A percentile compares a stretch with the other conserved stretches of the same genome.
phyloP scores from a whole-genome alignment of 2,329 filamentous ascomycete genomes.

The Stemphylium lycopersici region DNA sequence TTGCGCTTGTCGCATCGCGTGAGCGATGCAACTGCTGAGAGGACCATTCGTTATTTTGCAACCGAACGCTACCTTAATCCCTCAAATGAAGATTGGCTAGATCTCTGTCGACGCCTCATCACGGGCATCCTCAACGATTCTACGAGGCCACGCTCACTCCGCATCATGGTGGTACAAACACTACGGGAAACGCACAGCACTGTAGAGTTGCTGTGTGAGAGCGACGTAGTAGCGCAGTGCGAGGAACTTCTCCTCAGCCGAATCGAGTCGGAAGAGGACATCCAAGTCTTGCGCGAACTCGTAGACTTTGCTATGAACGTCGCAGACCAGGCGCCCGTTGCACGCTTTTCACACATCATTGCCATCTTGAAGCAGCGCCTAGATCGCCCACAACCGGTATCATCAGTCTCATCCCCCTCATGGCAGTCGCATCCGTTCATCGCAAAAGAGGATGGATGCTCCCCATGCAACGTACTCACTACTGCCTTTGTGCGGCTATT shows the following conservation, averaged over 20 bases:
- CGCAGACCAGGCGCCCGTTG: conserved; percentile 63
- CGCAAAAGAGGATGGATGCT: conserved; percentile 48
- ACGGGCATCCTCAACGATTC: conserved; percentile 68
- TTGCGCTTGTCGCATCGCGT: conserved; percentile 66
- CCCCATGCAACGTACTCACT: conserved; percentile 71
- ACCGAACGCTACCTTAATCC: conserved; percentile 75
- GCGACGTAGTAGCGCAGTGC: conserved; percentile 63
- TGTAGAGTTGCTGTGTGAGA: conserved; percentile 62
- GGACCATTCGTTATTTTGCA: conserved; percentile 71
- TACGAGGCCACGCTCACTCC: conserved; percentile 65
- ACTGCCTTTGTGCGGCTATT: conserved; percentile 78
- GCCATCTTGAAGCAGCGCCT: conserved; percentile 52
- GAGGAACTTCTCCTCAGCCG: conserved; percentile 67
- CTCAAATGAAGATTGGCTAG: conserved; percentile 71
- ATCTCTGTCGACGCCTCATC: conserved; percentile 66
- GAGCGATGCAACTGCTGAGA: conserved; percentile 67
- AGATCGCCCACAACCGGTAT: conserved; percentile 25
- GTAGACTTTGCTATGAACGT: conserved; percentile 70
- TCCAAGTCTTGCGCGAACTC: conserved; percentile 67
- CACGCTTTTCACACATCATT: conserved; percentile 60
- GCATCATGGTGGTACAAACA: conserved; percentile 66
- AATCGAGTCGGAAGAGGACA: conserved; percentile 68
- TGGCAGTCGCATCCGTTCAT: conserved; percentile 26
- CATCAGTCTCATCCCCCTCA: conserved; percentile 24
- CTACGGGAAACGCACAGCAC: conserved; percentile 60